Conservation (phyloP, 129 eudicot species). For the Centrapalus pauciflorus region DNA sequence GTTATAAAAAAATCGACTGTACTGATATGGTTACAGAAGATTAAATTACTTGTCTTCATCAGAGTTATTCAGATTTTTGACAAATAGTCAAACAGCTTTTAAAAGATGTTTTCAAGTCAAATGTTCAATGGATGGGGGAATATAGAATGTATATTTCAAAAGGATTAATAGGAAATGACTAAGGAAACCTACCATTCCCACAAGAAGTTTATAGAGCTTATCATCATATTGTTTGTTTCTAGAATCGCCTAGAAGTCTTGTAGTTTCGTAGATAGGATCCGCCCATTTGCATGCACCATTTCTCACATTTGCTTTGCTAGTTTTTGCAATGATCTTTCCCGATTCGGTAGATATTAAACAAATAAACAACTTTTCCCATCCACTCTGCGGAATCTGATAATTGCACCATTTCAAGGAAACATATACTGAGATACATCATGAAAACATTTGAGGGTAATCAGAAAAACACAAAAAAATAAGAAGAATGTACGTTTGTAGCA, state of each 20-base stretch:
- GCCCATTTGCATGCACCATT: conserved; percentile 98
- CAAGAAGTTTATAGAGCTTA: conserved; percentile 83
- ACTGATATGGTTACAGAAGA: too few relatives aligned
- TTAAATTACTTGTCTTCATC: too few relatives aligned
- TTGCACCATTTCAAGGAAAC: conserved; percentile 7
- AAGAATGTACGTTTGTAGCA: conserved; percentile 77
- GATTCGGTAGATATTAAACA: conserved; percentile 75
- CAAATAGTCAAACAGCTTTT: background rate
- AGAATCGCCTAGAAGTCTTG: conserved; percentile 84
- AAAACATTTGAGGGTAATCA: background rate
- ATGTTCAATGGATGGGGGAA: background rate
- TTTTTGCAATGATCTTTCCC: conserved; percentile 86
- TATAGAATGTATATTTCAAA: background rate
- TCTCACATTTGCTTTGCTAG: conserved; percentile 95
- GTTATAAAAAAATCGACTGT: too few relatives aligned
- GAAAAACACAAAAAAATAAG: background rate
- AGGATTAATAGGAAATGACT: background rate
- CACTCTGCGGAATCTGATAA: conserved; percentile 78
- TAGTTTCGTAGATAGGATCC: conserved; percentile 96
- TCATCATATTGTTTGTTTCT: conserved; percentile 78
- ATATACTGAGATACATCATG: background rate
- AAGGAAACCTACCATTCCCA: conserved; percentile 65
- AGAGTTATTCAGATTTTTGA: too few relatives aligned
- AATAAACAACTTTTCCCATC: conserved; percentile 94
- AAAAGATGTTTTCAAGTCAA: background rate